Evolutionary conservation across 148 eudicot species (phyloP), one percentile per base, ranked within the genome.

Genomic region (Mesembryanthemum crystallinum): DNA sequence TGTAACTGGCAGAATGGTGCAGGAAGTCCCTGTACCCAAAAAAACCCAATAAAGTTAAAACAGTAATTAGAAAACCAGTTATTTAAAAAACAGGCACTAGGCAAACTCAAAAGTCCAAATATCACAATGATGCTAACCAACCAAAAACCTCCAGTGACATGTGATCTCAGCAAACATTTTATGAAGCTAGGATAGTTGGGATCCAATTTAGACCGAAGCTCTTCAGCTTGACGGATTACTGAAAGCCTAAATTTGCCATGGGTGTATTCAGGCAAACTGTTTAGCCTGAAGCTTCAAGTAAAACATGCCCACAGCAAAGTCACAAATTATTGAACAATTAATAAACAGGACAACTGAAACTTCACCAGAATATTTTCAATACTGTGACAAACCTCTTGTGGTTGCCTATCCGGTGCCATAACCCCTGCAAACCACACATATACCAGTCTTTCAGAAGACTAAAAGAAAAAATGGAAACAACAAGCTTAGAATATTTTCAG

Each of bases 21-120:
- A 29, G 87, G 87, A 82, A 91, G 81, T 61, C 89, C 88, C 96
- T 89, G 75, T 25, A 62, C 15, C 33, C 32, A 32, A 32, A 32
- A 23, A n/a, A 39, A 62, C 15, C 33, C 32, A 32, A 32, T 47
- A 23, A n/a, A 39, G 27, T 73, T 4, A 1, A 20, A 33, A 25
- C 12, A 1, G 39, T 8, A 23, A 54, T 57, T n/a, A 57, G 1
- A 30, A 35, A 32, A 23, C 32, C 51, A 5, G 23, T 1, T 6
- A 9, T 12, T 20, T 0, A 23, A 6, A 7, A 0, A 0, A 8
- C 4, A 4, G n/a, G 33, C 47, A 52, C 68, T 15, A 64, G 21
- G 13, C 29, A 49, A 47, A 45, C 57, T 12, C 0, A 21, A 8
- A 12, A 47, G 39, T 12, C 32, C 68, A 29, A 28, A 62, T 20